Evolutionary conservation across 169 alveolate genomes (phyloP), one percentile per base, ranked within the genome.

Genomic region (Cardiosporidium cionae): DNA sequence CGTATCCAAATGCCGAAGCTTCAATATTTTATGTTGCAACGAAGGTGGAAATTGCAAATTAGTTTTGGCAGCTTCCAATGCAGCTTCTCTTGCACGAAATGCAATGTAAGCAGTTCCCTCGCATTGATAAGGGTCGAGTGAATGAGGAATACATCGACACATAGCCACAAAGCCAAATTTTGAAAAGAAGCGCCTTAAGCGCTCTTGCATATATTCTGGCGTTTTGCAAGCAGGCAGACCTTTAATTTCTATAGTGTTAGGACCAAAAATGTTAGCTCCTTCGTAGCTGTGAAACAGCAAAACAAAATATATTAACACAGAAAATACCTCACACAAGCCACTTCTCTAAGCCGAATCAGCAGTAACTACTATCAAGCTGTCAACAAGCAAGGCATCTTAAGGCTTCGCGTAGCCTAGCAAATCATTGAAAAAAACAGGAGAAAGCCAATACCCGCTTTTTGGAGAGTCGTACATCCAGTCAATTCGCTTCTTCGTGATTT

Each of bases 191-290:
- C 91, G 69, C 80, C 92, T 72, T 34, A 90, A 80, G 32, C 95
- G 62, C 64, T 87, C 96, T 85, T 91, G 96, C 72, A 91, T 65
- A 63, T 88, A 91, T 77, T 91, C 94, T 3, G 93, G 93, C n/a
- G 96, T 91, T 53, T 84, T 68, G 32, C 92, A 90, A 88, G 79
- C 84, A 7, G 95, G 94, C 58, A 89, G 62, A 53, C 82, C 85
- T 63, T 83, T 68, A 23, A 88, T 77, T 67, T 85, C 90, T 35
- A 90, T 76, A 0, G 94, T 86, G 52, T 89, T 81, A 32, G 87
- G 91, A 5, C 93, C 93, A 44, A 44, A 44, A 44, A 44, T n/a
- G 16, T 44, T n/a, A 44, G 58, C n/a, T n/a, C n/a, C n/a, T n/a
- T 67, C 81, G 28, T 7, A 16, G 31, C 22, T 23, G 23, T n/a